These are phyloP conservation scores for Ambrosia artemisiifolia DNA, from an alignment of 129 eudicot species.

Conservation along the genomic window DNA sequence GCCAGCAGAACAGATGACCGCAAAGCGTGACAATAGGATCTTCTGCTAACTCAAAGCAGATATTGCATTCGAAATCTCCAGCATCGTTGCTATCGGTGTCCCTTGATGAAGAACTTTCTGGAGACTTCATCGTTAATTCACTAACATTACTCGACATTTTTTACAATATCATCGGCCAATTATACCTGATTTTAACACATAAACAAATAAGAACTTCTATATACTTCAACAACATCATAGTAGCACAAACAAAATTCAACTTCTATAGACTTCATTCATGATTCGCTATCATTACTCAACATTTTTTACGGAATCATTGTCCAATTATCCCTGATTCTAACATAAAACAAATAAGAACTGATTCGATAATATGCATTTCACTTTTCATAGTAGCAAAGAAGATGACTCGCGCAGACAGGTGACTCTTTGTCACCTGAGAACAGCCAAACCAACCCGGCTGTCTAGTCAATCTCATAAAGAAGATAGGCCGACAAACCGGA, in stretches of 20 bases:
- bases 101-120: conserved; percentile 42
- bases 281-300: too few relatives aligned
- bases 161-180: neutral
- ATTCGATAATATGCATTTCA: neutral
- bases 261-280: too few relatives aligned
- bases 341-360: too few relatives aligned
- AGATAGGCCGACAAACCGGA: conserved; percentile 24
- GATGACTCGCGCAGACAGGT: neutral
- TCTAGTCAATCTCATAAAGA: conserved; percentile 28
- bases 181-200: conserved; percentile 14
- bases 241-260: too few relatives aligned
- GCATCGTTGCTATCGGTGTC: conserved; percentile 41
- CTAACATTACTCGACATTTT: conserved; percentile 38
- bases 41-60: conserved; percentile 84
- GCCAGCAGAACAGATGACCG: conserved; percentile 89
- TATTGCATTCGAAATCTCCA: conserved; percentile 80
- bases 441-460: neutral
- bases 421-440: neutral
- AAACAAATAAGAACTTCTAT: neutral
- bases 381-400: neutral
- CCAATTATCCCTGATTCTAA: too few relatives aligned
- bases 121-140: conserved; percentile 33
- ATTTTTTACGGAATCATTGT: too few relatives aligned
- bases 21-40: conserved; percentile 83
- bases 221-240: too few relatives aligned